Evolutionary conservation across 208 protist genomes (phyloP), one percentile per base, ranked within the genome.

Genomic region (Trypanosoma platydactyli): DNA sequence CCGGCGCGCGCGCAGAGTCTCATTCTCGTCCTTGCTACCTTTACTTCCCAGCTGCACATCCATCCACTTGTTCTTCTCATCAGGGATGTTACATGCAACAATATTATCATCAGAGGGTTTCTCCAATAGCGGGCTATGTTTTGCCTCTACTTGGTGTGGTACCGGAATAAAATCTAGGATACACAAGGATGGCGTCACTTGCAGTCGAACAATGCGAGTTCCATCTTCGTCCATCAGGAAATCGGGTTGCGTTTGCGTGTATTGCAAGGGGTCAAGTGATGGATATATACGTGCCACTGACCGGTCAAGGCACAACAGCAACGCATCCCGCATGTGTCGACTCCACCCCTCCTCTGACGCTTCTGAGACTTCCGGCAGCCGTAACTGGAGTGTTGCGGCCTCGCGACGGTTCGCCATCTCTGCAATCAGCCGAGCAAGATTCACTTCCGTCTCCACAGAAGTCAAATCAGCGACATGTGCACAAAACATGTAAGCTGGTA

Each of bases 241-340:
- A 48, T 73, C 60, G 12, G 60, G 41, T 40, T 41, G 41, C 1
- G 45, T 29, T 46, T 68, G 51, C 27, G 60, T 57, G 60, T 84
- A 88, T 63, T 85, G 84, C 16, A 85, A 56, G 12, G 80, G 71
- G 48, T 95, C 90, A 24, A 95, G 46, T 22, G 83, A 79, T 4
- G 90, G 90, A 46, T 75, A 83, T 16, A 95, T 68, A 24, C 90
- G 86, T 5, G 68, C 22, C n/a, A 88, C 72, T 1, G 84, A 71
- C 4, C 90, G 84, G 64, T 95, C 90, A 20, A 94, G 76, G 60
- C 81, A 92, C 3, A 78, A 79, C 24, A 87, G 62, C 38, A 90
- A 72, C n/a, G 44, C 64, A 60, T 93, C 90, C 29, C 53, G 50
- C 25, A 58, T 61, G n/a, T 48, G 44, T 11, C 70, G 57, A 18